Base-by-base conservation (phyloP, 2,329 filamentous ascomycete genomes). In the Ophiostoma tasmaniense region DNA sequence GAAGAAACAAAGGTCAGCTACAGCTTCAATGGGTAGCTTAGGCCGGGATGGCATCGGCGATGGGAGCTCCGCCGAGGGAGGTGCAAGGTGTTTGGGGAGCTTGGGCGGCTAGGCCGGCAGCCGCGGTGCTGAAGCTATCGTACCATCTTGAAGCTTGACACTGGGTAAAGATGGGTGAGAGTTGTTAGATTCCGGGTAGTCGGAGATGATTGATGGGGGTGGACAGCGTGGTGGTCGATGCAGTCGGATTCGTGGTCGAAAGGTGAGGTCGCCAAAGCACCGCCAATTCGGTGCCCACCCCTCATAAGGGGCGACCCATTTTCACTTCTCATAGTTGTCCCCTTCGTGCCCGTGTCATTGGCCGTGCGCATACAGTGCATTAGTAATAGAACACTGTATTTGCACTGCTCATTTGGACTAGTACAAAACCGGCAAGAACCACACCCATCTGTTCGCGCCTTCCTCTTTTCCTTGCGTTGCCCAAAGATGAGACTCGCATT, bases 241-340 rank as follows among this genome's bases (percentile, higher is more conserved):
- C n/a, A 25, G 55, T 66, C 42, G 37, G 33, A 45, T 69, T 37
- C 64, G 67, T 69, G 67, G 69, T 67, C 61, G 64, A 66, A 66
- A 66, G 64, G n/a, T 39, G 64, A 68, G 64, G 59, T 64, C 61
- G 50, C 67, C 69, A 71, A 69, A 66, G 64, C 64, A 42, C 64
- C 66, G 68, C 68, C 66, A 70, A 71, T 71, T 66, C 67, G 61
- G 64, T 65, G 64, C 37, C 71, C 68, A 67, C 68, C 69, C 70
- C 67, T 69, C 69, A 61, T 68, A 66, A 68, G 59, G 68, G 62
- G 71, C 52, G 61, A 45, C 70, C 69, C 71, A 69, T 73, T 74
- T 72, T 70, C 70, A 68, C 55, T 28, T 65, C 35, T 17, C 66
- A 69, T 66, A 73, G 67, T 72, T 73, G 72, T 73, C 72, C 72